phyloP scores from a whole-genome alignment of 2,329 filamentous ascomycete species.

The Coniella vitis region DNA sequence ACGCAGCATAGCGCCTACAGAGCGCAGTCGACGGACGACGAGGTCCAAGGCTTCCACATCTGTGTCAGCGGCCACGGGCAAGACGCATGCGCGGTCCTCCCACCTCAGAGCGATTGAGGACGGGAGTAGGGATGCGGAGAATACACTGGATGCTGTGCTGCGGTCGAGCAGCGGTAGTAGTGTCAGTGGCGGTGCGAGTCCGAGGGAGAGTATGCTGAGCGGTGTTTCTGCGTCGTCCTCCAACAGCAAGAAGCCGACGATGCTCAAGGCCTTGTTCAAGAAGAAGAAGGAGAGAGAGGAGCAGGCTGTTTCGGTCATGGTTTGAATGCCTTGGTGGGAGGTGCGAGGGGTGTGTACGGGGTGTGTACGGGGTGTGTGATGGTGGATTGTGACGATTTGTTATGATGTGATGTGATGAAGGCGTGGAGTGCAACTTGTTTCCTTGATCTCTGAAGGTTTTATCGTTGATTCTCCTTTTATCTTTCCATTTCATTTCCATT shows the following conservation, averaged over 20 bases:
- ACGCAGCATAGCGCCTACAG: slow-evolving; percentile 25
- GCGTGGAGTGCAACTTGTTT: too few relatives aligned
- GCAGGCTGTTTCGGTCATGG: slow-evolving; percentile 18
- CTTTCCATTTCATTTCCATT: too few relatives aligned
- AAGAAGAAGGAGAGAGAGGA: slow-evolving; percentile 45
- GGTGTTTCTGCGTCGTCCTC: too few relatives aligned
- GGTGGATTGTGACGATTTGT: too few relatives aligned
- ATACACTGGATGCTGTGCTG: slow-evolving; percentile 32
- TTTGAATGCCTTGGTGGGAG: too few relatives aligned
- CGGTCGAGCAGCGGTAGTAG: slow-evolving; percentile 23
- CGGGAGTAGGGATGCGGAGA: slow-evolving; percentile 26
- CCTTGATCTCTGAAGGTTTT: too few relatives aligned
- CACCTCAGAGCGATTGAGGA: slow-evolving; percentile 29
- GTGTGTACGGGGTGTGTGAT: neutral
- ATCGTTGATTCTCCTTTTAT: too few relatives aligned
- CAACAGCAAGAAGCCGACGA: slow-evolving; percentile 40
- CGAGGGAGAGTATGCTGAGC: too few relatives aligned
- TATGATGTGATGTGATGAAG: too few relatives aligned
- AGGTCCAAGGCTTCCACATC: slow-evolving; percentile 13
- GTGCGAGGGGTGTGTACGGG: neutral
- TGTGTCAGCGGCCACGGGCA: too few relatives aligned
- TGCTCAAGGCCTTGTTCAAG: slow-evolving; percentile 54
- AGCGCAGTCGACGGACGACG: slow-evolving; percentile 23
- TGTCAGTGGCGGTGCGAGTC: too few relatives aligned
- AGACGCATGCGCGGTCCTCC: slow-evolving; percentile 19